Conservation (phyloP, 225 moss, liverwort and hornwort species). For the Polytrichum formosum region DNA sequence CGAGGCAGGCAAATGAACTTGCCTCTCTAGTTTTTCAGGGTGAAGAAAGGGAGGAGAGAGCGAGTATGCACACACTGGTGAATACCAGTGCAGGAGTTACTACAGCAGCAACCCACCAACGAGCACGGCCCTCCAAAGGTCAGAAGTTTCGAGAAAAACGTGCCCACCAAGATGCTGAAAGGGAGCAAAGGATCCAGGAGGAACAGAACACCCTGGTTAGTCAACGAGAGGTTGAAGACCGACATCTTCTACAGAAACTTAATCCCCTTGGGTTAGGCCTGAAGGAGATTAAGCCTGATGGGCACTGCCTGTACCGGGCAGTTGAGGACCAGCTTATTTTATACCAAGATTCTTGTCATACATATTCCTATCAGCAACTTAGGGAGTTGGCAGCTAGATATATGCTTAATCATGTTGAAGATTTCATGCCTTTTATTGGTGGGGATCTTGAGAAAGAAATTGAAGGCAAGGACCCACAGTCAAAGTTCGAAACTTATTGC, state of each 20-base stretch:
- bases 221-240: constrained; percentile 70
- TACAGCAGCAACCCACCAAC: constrained; percentile 50
- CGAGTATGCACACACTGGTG: constrained; percentile 76
- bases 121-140: constrained; percentile 71
- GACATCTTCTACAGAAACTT: constrained; percentile 67
- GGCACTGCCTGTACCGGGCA: constrained; percentile 90
- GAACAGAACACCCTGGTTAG: constrained; percentile 81
- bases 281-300: constrained; percentile 93
- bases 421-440: constrained; percentile 80
- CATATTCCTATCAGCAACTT: constrained; percentile 72
- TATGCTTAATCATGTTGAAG: constrained; percentile 74
- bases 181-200: constrained; percentile 88
- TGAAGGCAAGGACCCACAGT: constrained; percentile 55
- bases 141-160: constrained; percentile 94
- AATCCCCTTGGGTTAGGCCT: constrained; percentile 62
- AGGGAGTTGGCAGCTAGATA: constrained; percentile 77
- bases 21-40: constrained; percentile 81
- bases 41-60: constrained; percentile 62
- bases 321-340: constrained; percentile 85
- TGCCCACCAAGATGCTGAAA: constrained; percentile 88
- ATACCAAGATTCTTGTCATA: constrained; percentile 39
- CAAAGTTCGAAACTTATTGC: constrained; percentile 86
- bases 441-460: constrained; percentile 71
- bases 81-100: constrained; percentile 92
- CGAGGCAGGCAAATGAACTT: constrained; percentile 87